Percentiles rank a stretch among this genome's conserved stretches.
These are phyloP conservation scores for Trametes gibbosa DNA, from an alignment of 768 basidiomycete genomes.

Conservation along the genomic window DNA sequence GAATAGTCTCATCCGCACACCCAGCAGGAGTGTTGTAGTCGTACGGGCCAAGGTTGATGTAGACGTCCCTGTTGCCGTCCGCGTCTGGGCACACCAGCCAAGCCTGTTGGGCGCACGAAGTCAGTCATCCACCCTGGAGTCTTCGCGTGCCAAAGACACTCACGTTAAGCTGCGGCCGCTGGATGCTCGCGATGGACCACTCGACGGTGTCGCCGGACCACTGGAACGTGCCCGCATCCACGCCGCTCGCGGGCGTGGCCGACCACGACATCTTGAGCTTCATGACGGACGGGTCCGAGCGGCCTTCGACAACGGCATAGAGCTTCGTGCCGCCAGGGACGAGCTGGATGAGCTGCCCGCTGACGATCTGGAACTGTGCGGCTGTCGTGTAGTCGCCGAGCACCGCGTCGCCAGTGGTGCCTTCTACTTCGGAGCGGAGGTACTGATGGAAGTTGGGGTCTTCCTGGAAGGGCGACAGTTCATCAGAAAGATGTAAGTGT, in stretches of 20 bases:
- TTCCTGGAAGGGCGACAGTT: conserved; percentile 33
- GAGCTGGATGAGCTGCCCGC: conserved; percentile 55
- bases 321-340: conserved; percentile 38
- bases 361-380: conserved; percentile 54
- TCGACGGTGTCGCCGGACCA: conserved; percentile 59
- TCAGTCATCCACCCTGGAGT: background rate
- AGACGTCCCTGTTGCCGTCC: conserved; percentile 41
- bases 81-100: conserved; percentile 58
- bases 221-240: conserved; percentile 42
- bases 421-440: conserved; percentile 47
- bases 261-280: conserved; percentile 53
- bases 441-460: conserved; percentile 63
- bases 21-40: conserved; percentile 55
- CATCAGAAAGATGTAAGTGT: background rate
- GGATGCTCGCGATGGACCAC: conserved; percentile 51
- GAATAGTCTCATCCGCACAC: conserved; percentile 58
- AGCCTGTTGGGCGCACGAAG: conserved; percentile 30
- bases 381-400: conserved; percentile 51
- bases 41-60: conserved; percentile 55
- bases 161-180: conserved; percentile 51
- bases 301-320: conserved; percentile 50
- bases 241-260: conserved; percentile 43
- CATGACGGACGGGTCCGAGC: conserved; percentile 42
- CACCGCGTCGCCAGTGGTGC: conserved; percentile 46
- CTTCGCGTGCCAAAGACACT: conserved; percentile 21